Evolutionary conservation across 2,329 filamentous ascomycete genomes (phyloP), one percentile per base, ranked within the genome.

Genomic region (Fusarium papillatum): DNA sequence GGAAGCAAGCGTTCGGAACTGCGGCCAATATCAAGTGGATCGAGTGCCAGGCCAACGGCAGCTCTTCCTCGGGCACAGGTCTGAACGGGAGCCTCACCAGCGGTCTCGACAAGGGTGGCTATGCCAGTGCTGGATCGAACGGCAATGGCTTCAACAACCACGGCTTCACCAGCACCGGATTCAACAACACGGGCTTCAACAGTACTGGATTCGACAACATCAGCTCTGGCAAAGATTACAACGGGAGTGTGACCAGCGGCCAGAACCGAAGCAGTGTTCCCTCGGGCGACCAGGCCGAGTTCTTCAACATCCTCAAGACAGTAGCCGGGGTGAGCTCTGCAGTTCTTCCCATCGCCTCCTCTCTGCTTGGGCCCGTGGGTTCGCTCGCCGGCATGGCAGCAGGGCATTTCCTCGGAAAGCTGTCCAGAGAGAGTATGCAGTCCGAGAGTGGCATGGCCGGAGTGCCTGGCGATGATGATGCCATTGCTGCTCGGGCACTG

Each of bases 401-500:
- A 11, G 55, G 55, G 9, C 31, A 38, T 38, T 60, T 60, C 14
- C 55, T 24, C 6, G 55, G 55, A 17, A 36, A 36, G 7, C 34
- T 60, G 22, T 11, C 31, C 17, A 26, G 34, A 22, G 55, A 59
- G 53, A 57, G 53, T n/a, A 57, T 57, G 29, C 29, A 57, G 13
- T 57, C 36, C 17, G 57, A 60, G 57, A 29, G 36, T 38, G 36
- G 34, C 29, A 60, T 60, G 57, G 16, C 34, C n/a, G 24, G 36
- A 26, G 9, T 24, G 9, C 57, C 57, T 29, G 29, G 19, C 19
- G 22, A 60, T 60, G 31, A 24, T 6, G 57, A 39, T 29, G 70
- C 70, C 14, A 50, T 69, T 29, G 66, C 75, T 2, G 70, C 78
- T 65, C 78, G 78, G 11, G 78, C 78, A 1, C 36, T 80, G 1